Evolutionary conservation across 1,139 yeast species (phyloP).

Genomic region (Yamadazyma sp.): DNA sequence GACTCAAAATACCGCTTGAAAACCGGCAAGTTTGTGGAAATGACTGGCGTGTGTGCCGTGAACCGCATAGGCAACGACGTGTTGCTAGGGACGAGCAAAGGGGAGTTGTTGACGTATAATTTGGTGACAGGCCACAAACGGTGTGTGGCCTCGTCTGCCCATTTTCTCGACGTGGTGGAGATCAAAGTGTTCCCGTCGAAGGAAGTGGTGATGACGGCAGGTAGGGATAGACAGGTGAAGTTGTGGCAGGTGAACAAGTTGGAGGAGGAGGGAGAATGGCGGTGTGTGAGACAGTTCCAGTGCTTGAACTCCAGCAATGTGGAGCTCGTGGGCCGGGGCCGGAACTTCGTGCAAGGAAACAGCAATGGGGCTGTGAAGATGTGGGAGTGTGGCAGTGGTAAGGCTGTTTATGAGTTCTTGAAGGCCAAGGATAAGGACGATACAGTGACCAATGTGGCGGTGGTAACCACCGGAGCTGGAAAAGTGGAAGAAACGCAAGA

Average conservation of each 20-base stretch:
- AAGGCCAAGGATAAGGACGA: constrained; percentile 33
- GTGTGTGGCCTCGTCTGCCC: constrained; percentile 34
- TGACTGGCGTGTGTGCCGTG: constrained; percentile 9
- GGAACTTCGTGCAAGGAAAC: constrained; percentile 58
- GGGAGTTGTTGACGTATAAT: constrained; percentile 29
- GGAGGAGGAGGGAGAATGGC: constrained; percentile 57
- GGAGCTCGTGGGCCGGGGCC: constrained; percentile 57
- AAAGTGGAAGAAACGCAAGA: constrained; percentile 4
- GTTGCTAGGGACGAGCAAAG: constrained; percentile 45
- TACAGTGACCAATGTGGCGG: constrained; percentile 25
- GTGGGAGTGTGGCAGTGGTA: constrained; percentile 70
- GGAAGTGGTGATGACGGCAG: constrained; percentile 53
- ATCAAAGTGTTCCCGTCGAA: constrained; percentile 58
- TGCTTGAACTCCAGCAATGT: constrained; percentile 24
- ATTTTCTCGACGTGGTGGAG: constrained; percentile 39
- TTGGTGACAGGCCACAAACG: constrained; percentile 15
- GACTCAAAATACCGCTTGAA: constrained; percentile 8
- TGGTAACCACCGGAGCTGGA: too few relatives aligned
- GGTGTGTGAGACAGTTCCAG: constrained; percentile 48
- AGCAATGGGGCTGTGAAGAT: constrained; percentile 53
- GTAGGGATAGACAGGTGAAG: constrained; percentile 55
- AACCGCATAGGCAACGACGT: constrained; percentile 12
- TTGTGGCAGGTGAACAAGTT: constrained; percentile 61
- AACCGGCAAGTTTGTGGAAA: constrained; percentile 8
- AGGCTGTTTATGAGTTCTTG: constrained; percentile 36